Base-by-base conservation (phyloP, 1,139 yeast genomes). In the Pichia sp. region DNA sequence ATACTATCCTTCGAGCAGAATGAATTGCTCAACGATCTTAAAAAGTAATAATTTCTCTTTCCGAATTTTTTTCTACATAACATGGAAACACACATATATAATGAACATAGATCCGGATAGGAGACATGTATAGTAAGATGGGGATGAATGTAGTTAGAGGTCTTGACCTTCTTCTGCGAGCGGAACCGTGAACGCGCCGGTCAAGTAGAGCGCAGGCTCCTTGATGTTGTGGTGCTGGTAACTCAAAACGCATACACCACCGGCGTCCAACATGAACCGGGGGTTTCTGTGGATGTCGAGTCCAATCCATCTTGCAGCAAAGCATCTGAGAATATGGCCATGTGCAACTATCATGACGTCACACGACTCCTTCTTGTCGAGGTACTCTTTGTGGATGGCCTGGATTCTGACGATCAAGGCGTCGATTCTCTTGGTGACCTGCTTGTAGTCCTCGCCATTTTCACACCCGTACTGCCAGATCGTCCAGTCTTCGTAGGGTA, bases 381-480 rank as follows among this genome's bases (percentile, higher is more conserved):
- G 68, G 4, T 91, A 89, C 55, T 75, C 69, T 51, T 73, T 71
- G 67, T 92, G 98, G 58, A 86, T 71, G 48, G 70, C 73, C 60
- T 80, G 81, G 61, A 92, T 81, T 58, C 81, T 77, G 0, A 71
- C 75, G 64, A 92, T 87, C 50, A 85, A 79, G 51, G 79, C 69
- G 63, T 93, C 96, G 46, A 92, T 72, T 65, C 98, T 77, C 45
- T 73, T 74, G 6, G 84, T 81, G 46, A 92, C 88, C 55, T 89
- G 78, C 40, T 73, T 68, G 46, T 85, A 76, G 47, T 75, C 71
- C 70, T 92, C 98, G 58, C 97, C 98, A 61, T 83, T 85, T 67
- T 89, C 97, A 70, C 98, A 92, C 3, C 97, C 98, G 64, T 90
- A 92, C 60, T 83, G 73, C 96, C 97, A 91, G 67, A 93, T 91